Conservation (phyloP, 805 yeast species). For the Monosporozyma siamensis region DNA sequence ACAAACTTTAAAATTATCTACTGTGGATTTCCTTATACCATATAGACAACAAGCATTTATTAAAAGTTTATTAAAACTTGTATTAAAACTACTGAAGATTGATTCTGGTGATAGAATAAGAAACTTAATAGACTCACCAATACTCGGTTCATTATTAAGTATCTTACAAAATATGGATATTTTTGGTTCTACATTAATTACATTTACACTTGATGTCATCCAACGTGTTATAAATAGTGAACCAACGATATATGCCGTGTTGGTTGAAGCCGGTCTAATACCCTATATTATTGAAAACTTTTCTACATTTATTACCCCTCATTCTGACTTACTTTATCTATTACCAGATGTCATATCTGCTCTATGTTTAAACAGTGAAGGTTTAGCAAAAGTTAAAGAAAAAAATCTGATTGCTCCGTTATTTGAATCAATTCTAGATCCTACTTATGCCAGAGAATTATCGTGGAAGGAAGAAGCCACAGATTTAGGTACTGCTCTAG, state of each 20-base stretch:
- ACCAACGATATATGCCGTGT: conserved; percentile 76
- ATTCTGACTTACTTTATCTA: conserved; percentile 48
- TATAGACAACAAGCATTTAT: conserved; percentile 52
- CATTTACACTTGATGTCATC: conserved; percentile 53
- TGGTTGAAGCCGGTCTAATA: conserved; percentile 69
- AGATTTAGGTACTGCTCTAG: conserved; percentile 58
- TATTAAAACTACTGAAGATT: conserved; percentile 52
- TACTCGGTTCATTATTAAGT: conserved; percentile 51
- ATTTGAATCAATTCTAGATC: conserved; percentile 43
- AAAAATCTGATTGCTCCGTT: conserved; percentile 34
- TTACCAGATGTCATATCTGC: conserved; percentile 78
- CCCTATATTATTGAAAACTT: conserved; percentile 54
- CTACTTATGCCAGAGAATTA: conserved; percentile 44
- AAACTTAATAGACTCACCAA: conserved; percentile 75
- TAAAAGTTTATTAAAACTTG: conserved; percentile 54
- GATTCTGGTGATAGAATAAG: conserved; percentile 79
- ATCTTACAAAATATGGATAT: conserved; percentile 46
- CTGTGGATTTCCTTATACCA: conserved; percentile 43
- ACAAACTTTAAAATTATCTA: conserved; percentile 46
- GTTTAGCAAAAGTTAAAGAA: conserved; percentile 46
- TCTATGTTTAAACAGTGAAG: conserved; percentile 65
- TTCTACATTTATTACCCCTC: conserved; percentile 45
- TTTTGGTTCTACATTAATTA: conserved; percentile 60
- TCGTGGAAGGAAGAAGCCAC: conserved; percentile 44
- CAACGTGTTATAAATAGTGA: conserved; percentile 75